phyloP scores from a whole-genome alignment of 2,329 filamentous ascomycete species.

The Arthrobotrys musiformis region DNA sequence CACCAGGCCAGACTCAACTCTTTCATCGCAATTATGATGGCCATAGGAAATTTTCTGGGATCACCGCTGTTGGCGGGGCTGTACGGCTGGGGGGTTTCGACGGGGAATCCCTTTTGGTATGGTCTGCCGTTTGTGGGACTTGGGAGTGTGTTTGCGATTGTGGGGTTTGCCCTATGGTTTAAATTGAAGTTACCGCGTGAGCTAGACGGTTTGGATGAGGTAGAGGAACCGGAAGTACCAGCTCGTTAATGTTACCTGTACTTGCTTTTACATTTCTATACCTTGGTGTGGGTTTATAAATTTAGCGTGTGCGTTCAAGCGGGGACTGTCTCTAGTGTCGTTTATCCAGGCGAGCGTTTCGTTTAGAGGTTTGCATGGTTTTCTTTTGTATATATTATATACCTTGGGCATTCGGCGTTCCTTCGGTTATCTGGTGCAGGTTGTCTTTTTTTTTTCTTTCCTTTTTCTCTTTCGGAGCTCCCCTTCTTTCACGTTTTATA shows the following conservation, averaged over 20 bases:
- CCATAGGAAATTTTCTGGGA: slow-evolving; percentile 41
- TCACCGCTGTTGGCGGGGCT: slow-evolving; percentile 38
- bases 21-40: slow-evolving; percentile 46
- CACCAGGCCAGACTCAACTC: slow-evolving; percentile 47
- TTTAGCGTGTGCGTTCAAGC: slow-evolving; percentile 2
- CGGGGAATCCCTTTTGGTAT: slow-evolving; percentile 43
- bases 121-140: slow-evolving; percentile 41
- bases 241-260: neutral
- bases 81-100: slow-evolving; percentile 39
- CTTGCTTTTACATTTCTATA: too few species aligned
- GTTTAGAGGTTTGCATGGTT: neutral
- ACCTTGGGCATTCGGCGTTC: slow-evolving; percentile 5
- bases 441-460: neutral
- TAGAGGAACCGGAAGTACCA: neutral
- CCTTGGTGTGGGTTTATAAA: neutral
- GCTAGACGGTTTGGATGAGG: slow-evolving; percentile 18
- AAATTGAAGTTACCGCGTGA: slow-evolving; percentile 32
- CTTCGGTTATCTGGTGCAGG: neutral
- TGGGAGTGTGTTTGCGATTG: slow-evolving; percentile 14
- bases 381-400: slow-evolving; percentile 3
- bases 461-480: too few species aligned
- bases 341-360: neutral
- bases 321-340: neutral
- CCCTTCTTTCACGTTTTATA: neutral
- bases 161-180: slow-evolving; percentile 41